These are phyloP conservation scores for Tetrapisispora phaffii DNA, from an alignment of 805 yeast species.

Conservation along the genomic window DNA sequence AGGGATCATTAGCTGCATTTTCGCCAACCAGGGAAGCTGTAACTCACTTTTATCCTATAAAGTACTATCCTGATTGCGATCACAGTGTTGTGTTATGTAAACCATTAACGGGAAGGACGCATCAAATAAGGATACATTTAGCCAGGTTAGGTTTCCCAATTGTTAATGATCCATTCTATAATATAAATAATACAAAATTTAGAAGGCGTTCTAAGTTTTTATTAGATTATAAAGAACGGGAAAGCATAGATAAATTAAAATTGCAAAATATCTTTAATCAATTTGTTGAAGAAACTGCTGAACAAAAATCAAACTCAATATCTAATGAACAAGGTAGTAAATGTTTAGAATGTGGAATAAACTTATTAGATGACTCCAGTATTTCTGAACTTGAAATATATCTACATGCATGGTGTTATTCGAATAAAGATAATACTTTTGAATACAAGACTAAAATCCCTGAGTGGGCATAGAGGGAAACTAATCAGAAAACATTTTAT, in stretches of 20 bases:
- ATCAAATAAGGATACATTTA: slow-evolving; percentile 87
- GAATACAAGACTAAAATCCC: slow-evolving; percentile 38
- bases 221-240: slow-evolving; percentile 13
- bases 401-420: slow-evolving; percentile 32
- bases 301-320: slow-evolving; percentile 25
- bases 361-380: slow-evolving; percentile 19
- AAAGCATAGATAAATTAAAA: slow-evolving; percentile 2
- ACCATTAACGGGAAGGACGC: slow-evolving; percentile 92
- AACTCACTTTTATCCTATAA: slow-evolving; percentile 55
- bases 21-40: slow-evolving; percentile 47
- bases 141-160: slow-evolving; percentile 81
- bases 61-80: slow-evolving; percentile 43
- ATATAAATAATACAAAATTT: slow-evolving; percentile 13
- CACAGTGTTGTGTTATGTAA: slow-evolving; percentile 61
- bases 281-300: slow-evolving; percentile 21
- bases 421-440: slow-evolving; percentile 23
- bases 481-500: too few species aligned
- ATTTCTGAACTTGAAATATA: slow-evolving; percentile 21
- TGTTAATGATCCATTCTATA: slow-evolving; percentile 74
- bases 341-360: slow-evolving; percentile 22
- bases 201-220: slow-evolving; percentile 20
- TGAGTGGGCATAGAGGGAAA: slow-evolving; percentile 31
- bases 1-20: slow-evolving; percentile 42
- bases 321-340: not conserved
- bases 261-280: slow-evolving; percentile 9